Evolutionary conservation across 768 basidiomycete genomes (phyloP).

Genomic region (Galerina sulciceps): DNA sequence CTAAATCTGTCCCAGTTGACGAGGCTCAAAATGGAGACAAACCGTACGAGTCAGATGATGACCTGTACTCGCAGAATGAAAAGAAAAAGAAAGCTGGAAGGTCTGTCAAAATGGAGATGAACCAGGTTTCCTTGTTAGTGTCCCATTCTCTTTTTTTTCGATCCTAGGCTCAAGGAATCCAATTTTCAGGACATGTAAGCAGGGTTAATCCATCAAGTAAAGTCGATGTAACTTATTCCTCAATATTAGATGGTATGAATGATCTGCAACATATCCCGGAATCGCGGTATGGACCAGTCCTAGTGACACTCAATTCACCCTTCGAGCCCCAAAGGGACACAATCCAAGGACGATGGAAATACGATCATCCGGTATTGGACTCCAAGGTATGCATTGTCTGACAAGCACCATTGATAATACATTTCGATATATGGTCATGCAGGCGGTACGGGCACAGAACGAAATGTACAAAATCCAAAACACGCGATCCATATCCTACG

Average conservation of each 20-base stretch:
- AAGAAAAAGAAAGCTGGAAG: neutral
- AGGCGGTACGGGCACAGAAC: constrained; percentile 60
- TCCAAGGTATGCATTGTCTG: constrained; percentile 36
- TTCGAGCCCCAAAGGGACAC: constrained; percentile 55
- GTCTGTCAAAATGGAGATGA: constrained; percentile 43
- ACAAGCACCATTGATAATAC: neutral
- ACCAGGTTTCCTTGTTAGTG: constrained; percentile 66
- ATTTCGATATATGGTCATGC: neutral
- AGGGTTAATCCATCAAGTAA: neutral
- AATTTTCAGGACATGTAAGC: constrained; percentile 46
- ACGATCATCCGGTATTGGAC: constrained; percentile 74
- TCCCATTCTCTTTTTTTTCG: neutral
- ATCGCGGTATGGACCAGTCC: constrained; percentile 57
- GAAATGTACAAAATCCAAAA: constrained; percentile 64
- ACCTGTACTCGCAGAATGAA: constrained; percentile 16
- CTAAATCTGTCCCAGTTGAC: constrained; percentile 18
- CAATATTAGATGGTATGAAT: constrained; percentile 73
- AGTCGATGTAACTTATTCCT: neutral
- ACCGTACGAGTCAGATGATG: constrained; percentile 3
- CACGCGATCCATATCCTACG: constrained; percentile 62
- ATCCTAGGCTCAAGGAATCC: neutral
- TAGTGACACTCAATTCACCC: constrained; percentile 77
- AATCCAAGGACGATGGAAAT: constrained; percentile 55
- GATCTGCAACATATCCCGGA: constrained; percentile 70
- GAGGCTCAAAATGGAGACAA: neutral